Conservation (phyloP, 148 eudicot species). For the Camellia sinensis region DNA sequence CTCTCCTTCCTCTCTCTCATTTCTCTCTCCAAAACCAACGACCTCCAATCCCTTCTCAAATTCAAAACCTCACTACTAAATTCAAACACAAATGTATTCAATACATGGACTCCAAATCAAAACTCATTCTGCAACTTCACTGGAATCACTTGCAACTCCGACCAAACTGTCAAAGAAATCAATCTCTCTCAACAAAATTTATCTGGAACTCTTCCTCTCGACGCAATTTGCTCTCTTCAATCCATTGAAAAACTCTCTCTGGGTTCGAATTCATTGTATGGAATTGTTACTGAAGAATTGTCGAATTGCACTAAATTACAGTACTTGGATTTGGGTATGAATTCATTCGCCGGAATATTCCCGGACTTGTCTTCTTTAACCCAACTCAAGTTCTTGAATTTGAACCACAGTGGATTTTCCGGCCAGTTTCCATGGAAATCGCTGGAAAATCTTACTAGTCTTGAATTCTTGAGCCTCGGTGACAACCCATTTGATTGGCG, state of each 20-base stretch:
- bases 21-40: conserved; percentile 12
- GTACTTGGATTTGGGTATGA: conserved; percentile 34
- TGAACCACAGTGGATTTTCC: conserved; percentile 32
- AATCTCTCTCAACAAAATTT: conserved; percentile 25
- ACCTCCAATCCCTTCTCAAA: conserved; percentile 28
- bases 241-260: conserved; percentile 27
- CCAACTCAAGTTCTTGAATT: conserved; percentile 24
- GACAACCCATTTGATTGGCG: conserved; percentile 34
- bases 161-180: conserved; percentile 26
- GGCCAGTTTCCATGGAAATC: conserved; percentile 43
- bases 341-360: conserved; percentile 28
- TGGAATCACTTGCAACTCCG: conserved; percentile 27
- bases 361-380: conserved; percentile 33
- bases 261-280: conserved; percentile 26
- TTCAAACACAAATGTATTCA: conserved; percentile 17
- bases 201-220: conserved; percentile 29
- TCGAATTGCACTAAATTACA: conserved; percentile 30
- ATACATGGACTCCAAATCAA: conserved; percentile 23
- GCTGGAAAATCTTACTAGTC: conserved; percentile 29
- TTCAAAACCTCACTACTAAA: conserved; percentile 23
- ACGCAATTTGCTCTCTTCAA: conserved; percentile 26
- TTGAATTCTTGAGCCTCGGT: conserved; percentile 36
- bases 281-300: conserved; percentile 24
- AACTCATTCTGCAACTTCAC: conserved; percentile 30
- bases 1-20: conserved; percentile 14